These are phyloP conservation scores for Xylariaceae sp. DNA, from an alignment of 2,329 filamentous ascomycete species.

Conservation along the genomic window DNA sequence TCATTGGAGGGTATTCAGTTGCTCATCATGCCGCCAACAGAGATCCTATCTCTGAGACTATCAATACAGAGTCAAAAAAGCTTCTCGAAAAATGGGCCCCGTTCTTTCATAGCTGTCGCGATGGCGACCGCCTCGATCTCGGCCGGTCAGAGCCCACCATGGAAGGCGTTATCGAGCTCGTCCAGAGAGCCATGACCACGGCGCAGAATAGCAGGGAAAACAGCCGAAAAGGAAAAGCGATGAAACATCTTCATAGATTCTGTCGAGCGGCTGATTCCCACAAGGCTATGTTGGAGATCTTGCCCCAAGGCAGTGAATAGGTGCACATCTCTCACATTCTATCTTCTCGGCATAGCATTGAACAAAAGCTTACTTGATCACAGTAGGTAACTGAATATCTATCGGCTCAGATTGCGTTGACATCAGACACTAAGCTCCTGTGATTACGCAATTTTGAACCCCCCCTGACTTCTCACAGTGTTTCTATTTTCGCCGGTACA, in stretches of 20 bases:
- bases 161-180: slow-evolving; percentile 8
- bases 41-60: slow-evolving; percentile 5
- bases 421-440: too few relatives aligned
- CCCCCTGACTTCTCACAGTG: too few relatives aligned
- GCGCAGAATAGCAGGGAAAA: slow-evolving; percentile 8
- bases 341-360: too few relatives aligned
- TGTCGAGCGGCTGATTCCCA: slow-evolving; percentile 26
- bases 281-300: slow-evolving; percentile 23
- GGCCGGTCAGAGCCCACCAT: slow-evolving; percentile 8
- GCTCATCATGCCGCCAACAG: background rate
- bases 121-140: slow-evolving; percentile 7
- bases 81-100: slow-evolving; percentile 6
- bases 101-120: slow-evolving; percentile 5
- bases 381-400: too few relatives aligned
- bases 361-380: too few relatives aligned
- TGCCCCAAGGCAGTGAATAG: slow-evolving; percentile 31
- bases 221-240: slow-evolving; percentile 9
- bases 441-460: too few relatives aligned
- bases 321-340: slow-evolving; percentile 13
- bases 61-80: slow-evolving; percentile 9
- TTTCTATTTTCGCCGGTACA: slow-evolving; percentile 29
- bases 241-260: slow-evolving; percentile 25
- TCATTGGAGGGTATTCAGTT: background rate
- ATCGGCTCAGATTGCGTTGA: too few relatives aligned
- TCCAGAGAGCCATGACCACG: background rate